These are phyloP conservation scores for Beauveria australis DNA, from an alignment of 2,329 filamentous ascomycete genomes.

Conservation along the genomic window DNA sequence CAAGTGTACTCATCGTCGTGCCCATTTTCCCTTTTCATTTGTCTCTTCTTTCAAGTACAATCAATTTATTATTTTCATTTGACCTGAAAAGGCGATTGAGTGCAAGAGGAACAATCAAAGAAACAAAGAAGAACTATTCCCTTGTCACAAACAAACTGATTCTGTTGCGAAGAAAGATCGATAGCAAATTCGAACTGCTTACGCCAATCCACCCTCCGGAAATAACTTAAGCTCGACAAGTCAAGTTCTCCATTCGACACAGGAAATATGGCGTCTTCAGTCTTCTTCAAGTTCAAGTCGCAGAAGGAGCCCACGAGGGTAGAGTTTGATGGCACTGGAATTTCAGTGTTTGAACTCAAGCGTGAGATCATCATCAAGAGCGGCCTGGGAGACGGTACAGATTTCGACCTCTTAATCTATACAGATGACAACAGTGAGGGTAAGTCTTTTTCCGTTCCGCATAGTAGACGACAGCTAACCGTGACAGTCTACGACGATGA, in stretches of 20 bases:
- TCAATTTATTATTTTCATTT: conserved; percentile 44
- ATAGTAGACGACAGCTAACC: conserved; percentile 20
- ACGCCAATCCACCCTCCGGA: neutral
- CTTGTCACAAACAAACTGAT: conserved; percentile 4
- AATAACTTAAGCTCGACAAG: neutral
- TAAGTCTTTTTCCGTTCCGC: conserved; percentile 37
- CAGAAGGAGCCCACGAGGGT: conserved; percentile 92
- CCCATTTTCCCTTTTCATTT: conserved; percentile 26
- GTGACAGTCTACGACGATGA: conserved; percentile 87
- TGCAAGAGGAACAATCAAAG: conserved; percentile 25
- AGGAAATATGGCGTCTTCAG: conserved; percentile 77
- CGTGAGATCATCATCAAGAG: conserved; percentile 95
- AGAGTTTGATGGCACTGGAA: conserved; percentile 93
- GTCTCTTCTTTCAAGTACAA: conserved; percentile 34
- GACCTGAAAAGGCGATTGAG: conserved; percentile 30
- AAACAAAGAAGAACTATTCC: conserved; percentile 20
- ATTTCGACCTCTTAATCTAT: conserved; percentile 93
- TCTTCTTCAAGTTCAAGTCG: conserved; percentile 99
- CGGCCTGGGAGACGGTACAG: conserved; percentile 86
- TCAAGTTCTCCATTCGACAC: neutral
- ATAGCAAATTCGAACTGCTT: neutral
- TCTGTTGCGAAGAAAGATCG: conserved; percentile 1
- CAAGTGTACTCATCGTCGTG: conserved; percentile 32
- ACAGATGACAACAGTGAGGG: conserved; percentile 87
- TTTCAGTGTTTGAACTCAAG: conserved; percentile 97